phyloP scores from a whole-genome alignment of 345 rosid genomes.

The Rhodomyrtus tomentosa region DNA sequence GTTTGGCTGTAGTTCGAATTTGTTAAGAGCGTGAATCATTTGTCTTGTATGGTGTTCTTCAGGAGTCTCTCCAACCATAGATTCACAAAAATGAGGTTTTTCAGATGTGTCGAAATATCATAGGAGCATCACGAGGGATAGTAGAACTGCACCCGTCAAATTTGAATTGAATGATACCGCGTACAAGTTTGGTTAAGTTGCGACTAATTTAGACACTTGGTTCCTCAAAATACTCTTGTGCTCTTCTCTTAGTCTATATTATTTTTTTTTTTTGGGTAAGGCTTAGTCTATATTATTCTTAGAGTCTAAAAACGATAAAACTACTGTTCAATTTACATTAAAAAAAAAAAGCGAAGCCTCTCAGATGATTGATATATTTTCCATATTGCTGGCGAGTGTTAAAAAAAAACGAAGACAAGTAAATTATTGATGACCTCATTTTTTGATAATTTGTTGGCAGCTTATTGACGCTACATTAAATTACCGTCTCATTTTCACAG shows the following conservation, averaged over 20 bases:
- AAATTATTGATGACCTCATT: too few relatives aligned
- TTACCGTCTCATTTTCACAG: not conserved
- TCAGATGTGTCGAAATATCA: not conserved
- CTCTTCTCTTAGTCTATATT: not conserved
- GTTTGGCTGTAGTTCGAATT: not conserved
- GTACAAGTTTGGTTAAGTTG: not conserved
- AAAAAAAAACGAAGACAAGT: too few relatives aligned
- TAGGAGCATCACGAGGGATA: not conserved
- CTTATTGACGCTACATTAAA: not conserved
- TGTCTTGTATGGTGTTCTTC: not conserved
- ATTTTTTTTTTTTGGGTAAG: too few relatives aligned
- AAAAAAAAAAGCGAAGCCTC: not conserved
- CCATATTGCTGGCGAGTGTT: not conserved
- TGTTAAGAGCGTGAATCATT: not conserved
- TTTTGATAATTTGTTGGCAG: rapidly evolving
- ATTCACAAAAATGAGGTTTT: not conserved
- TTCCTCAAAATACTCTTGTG: not conserved
- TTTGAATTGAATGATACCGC: not conserved
- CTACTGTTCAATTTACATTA: not conserved
- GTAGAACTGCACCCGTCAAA: not conserved
- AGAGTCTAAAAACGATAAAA: not conserved
- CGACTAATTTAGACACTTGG: not conserved
- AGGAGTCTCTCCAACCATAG: not conserved
- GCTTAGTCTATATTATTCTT: too few relatives aligned
- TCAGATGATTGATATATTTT: not conserved